These are phyloP conservation scores for Ustilago bromivora DNA, from an alignment of 1,284 basidiomycete genomes.

Conservation along the genomic window DNA sequence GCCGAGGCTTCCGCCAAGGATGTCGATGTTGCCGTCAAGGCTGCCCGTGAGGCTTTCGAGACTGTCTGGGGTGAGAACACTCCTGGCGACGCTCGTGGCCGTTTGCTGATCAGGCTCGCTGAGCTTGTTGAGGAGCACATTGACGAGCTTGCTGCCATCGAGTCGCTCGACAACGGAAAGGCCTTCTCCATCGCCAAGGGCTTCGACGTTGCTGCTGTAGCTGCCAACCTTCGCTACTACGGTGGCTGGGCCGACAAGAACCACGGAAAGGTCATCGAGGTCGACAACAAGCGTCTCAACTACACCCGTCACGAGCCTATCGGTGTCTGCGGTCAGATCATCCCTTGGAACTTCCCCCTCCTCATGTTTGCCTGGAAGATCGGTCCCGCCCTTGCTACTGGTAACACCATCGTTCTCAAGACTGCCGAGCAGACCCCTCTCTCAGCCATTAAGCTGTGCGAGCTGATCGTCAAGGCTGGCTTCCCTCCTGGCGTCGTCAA, in stretches of 20 bases:
- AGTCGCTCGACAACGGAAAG: constrained; percentile 80
- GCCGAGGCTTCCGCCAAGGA: constrained; percentile 66
- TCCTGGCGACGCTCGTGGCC: constrained; percentile 77
- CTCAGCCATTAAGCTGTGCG: constrained; percentile 78
- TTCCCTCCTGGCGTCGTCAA: constrained; percentile 79
- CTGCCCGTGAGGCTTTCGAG: constrained; percentile 61
- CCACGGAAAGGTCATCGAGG: constrained; percentile 83
- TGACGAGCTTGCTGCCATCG: constrained; percentile 75
- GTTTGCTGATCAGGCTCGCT: constrained; percentile 77
- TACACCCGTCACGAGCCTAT: constrained; percentile 88
- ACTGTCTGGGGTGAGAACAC: constrained; percentile 68
- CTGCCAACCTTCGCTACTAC: constrained; percentile 76
- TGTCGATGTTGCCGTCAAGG: constrained; percentile 63
- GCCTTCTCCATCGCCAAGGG: constrained; percentile 77
- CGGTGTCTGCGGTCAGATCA: constrained; percentile 77
- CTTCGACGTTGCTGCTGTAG: constrained; percentile 79
- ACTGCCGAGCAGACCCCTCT: constrained; percentile 82
- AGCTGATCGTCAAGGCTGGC: constrained; percentile 82
- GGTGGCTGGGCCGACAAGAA: constrained; percentile 81
- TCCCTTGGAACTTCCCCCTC: constrained; percentile 78
- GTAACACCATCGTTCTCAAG: constrained; percentile 71
- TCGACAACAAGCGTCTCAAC: constrained; percentile 78
- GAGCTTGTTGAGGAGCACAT: constrained; percentile 79
- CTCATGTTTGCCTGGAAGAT: constrained; percentile 74
- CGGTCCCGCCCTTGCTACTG: constrained; percentile 71